phyloP scores from a whole-genome alignment of 169 alveolate genomes.

The Cryptosporidium ubiquitum region DNA sequence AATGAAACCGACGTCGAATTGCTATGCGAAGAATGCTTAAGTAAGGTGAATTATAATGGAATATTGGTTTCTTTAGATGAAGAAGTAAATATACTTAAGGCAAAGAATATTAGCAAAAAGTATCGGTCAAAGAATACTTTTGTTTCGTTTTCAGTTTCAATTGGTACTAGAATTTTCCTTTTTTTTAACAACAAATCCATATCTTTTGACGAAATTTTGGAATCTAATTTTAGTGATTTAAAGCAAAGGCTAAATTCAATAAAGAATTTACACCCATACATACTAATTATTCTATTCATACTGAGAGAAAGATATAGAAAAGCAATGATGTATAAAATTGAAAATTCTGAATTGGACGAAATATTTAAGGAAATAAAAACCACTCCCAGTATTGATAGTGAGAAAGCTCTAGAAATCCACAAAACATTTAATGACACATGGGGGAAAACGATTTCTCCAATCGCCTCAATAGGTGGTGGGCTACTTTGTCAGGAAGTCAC shows the following conservation, averaged over 20 bases:
- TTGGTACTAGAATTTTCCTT: slow-evolving; percentile 55
- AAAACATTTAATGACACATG: background rate
- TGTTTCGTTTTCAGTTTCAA: slow-evolving; percentile 26
- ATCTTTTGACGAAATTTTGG: slow-evolving; percentile 9
- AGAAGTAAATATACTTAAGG: slow-evolving; percentile 16
- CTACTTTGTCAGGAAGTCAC: slow-evolving; percentile 58
- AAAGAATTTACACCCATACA: slow-evolving; percentile 49
- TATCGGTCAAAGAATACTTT: background rate
- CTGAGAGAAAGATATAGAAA: background rate
- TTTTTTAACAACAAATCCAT: slow-evolving; percentile 36
- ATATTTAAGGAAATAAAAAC: slow-evolving; percentile 5
- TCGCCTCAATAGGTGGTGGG: slow-evolving; percentile 72
- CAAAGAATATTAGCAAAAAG: slow-evolving; percentile 31
- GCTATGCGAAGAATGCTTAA: background rate
- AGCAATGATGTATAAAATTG: background rate
- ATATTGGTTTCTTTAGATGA: slow-evolving; percentile 45
- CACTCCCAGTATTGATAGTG: slow-evolving; percentile 4
- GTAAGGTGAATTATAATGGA: background rate
- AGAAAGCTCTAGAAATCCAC: slow-evolving; percentile 2
- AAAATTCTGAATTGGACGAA: background rate
- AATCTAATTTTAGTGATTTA: background rate
- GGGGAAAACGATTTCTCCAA: slow-evolving; percentile 62
- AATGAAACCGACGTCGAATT: background rate
- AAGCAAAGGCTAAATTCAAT: background rate
- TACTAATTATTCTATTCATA: slow-evolving; percentile 1